Percentiles rank a stretch among this genome's conserved stretches.
phyloP scores from a whole-genome alignment of 441 rosid species.

The Cnidoscolus chayamansa region DNA sequence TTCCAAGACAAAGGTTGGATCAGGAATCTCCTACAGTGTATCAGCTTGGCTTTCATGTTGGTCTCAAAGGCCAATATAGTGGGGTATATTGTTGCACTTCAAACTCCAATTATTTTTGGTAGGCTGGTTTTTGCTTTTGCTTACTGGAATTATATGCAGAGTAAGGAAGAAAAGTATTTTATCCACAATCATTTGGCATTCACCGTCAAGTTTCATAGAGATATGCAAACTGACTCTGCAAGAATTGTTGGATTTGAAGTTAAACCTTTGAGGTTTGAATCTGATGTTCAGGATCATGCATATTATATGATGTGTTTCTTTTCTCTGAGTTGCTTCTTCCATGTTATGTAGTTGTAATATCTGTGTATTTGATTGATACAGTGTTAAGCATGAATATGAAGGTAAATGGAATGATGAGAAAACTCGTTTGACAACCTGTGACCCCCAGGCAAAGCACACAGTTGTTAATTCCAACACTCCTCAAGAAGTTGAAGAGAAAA shows the following conservation, averaged over 20 bases:
- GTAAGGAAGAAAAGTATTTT: constrained; percentile 73
- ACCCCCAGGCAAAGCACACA: constrained; percentile 75
- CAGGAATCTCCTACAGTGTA: constrained; percentile 55
- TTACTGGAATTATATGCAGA: constrained; percentile 42
- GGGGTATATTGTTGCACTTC: constrained; percentile 45
- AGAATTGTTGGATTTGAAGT: constrained; percentile 95
- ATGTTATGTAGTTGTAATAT: background rate
- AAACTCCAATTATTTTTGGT: constrained; percentile 8
- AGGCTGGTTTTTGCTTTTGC: constrained; percentile 15
- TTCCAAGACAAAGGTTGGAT: constrained; percentile 58
- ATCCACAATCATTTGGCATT: constrained; percentile 81
- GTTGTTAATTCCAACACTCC: constrained; percentile 79
- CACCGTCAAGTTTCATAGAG: constrained; percentile 73
- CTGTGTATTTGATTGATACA: constrained; percentile 34
- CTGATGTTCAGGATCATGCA: background rate
- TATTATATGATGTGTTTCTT: background rate
- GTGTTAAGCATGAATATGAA: constrained; percentile 78
- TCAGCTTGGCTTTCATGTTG: constrained; percentile 84
- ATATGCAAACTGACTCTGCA: constrained; percentile 49
- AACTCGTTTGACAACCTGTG: constrained; percentile 72
- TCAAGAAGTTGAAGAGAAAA: constrained; percentile 76
- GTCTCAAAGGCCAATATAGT: constrained; percentile 67
- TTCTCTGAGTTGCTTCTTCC: background rate
- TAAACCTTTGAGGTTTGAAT: constrained; percentile 69
- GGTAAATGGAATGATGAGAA: constrained; percentile 75